Evolutionary conservation across 139 green algal genomes (phyloP), one percentile per base, ranked within the genome.

Genomic region (Protoeuglena noctilucae): DNA sequence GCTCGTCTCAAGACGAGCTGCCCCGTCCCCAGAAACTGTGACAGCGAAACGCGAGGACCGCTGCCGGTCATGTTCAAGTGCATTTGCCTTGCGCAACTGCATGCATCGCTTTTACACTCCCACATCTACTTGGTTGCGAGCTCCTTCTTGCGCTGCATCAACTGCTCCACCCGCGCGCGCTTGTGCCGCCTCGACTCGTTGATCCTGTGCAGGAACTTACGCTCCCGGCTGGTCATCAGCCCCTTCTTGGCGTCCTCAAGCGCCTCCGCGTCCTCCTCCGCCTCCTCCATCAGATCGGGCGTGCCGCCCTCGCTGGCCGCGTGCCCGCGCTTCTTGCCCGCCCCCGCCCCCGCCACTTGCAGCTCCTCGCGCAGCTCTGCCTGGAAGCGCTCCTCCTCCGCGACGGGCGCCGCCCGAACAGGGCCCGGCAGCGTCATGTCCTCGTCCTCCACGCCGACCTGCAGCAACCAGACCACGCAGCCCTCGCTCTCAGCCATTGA

Each of bases 381-480:
- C n/a, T n/a, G n/a, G n/a, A n/a, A n/a, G n/a, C n/a, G n/a, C n/a
- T n/a, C n/a, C n/a, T n/a, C n/a, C n/a, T n/a, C n/a, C n/a, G n/a
- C n/a, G n/a, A n/a, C n/a, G n/a, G n/a, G n/a, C n/a, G n/a, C n/a
- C n/a, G n/a, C n/a, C n/a, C n/a, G n/a, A n/a, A n/a, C n/a, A n/a
- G n/a, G n/a, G n/a, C n/a, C n/a, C n/a, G n/a, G n/a, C n/a, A n/a
- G n/a, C n/a, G n/a, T n/a, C n/a, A 28, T 18, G 12, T 19, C 22
- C 53, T 71, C 64, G 45, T 53, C 17, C 4, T 56, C 48, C 40
- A 26, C 60, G n/a, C 63, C 30, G 54, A 28, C 12, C 48, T 30
- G 25, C 24, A 30, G 25, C 16, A 9, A 23, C 24, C 22, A 50
- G 51, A 57, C 22, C n/a, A n/a, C n/a, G n/a, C n/a, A n/a, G n/a